Base-by-base conservation (phyloP, 1,284 basidiomycete genomes). In the Fomitopsis palustris region DNA sequence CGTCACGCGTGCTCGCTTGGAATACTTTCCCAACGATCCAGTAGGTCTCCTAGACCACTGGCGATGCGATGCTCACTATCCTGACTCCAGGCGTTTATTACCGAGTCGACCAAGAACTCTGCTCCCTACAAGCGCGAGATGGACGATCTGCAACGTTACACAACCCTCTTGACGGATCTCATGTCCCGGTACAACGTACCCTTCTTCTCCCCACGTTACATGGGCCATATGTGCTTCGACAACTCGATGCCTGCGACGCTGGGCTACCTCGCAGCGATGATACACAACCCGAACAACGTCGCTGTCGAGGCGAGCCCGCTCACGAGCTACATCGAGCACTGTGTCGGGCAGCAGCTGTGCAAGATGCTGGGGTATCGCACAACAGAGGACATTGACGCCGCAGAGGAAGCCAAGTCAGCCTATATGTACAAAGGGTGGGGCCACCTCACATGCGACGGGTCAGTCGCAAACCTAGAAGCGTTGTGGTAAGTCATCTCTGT, bases 401-500 rank as follows among this genome's bases (percentile, higher is more conserved):
- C 54, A 0, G 47, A 56, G 7, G 37, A 47, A 33, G 31, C 62
- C 14, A 68, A 66, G 2, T 25, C 23, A 0, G 2, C 37, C 10
- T 53, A 45, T 41, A 57, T 55, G 21, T 53, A 45, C 49, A 57
- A 56, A 6, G 68, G 66, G 16, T 81, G 79, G 79, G 80, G 79
- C 1, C 80, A 81, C 62, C 76, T 81, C 51, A 71, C 78, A 7
- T 75, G 72, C 42, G 79, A 72, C 52, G 79, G 80, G 14, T 73
- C 78, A 14, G 67, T 81, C 9, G 79, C 79, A 0, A 81, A 81
- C 59, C 56, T 80, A 56, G 79, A 82, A 64, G 77, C 79, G 5
- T 75, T 81, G 55, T 81, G 79, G 78, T 76, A 57, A 54, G 74
- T 60, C 31, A 53, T 19, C 14, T 25, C 9, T 43, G 1, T 31